phyloP scores from a whole-genome alignment of 106 monocot species.

The Acorus calamus region DNA sequence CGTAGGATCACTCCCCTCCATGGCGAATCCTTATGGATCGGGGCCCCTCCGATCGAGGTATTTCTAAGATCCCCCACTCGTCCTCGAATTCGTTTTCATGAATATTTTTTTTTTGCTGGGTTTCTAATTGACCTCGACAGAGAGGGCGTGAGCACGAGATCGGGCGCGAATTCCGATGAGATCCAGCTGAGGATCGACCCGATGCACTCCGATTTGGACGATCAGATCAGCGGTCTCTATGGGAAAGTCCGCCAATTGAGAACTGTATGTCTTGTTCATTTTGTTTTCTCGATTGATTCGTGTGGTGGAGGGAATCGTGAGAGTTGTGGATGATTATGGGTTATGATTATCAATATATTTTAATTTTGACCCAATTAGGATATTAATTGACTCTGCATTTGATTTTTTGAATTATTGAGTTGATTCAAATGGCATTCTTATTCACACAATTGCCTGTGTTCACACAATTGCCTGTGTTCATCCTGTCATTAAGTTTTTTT shows the following conservation, averaged over 20 bases:
- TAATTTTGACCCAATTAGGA: no score
- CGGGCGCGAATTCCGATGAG: constrained; percentile 35
- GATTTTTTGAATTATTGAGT: no score
- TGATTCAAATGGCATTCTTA: no score
- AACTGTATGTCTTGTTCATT: constrained; percentile 30
- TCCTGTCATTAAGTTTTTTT: no score
- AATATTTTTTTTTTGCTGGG: neutral
- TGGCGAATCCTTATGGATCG: constrained; percentile 45
- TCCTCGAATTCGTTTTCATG: no score
- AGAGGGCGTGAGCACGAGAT: constrained; percentile 31
- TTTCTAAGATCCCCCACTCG: neutral
- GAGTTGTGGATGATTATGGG: no score
- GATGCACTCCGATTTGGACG: constrained; percentile 62
- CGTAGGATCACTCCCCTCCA: neutral
- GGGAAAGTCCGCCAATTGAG: constrained; percentile 41
- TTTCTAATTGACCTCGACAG: constrained; percentile 4
- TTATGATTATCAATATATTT: no score
- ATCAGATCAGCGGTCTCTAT: constrained; percentile 53
- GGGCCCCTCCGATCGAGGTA: constrained; percentile 50
- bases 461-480: no score
- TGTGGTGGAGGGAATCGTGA: neutral
- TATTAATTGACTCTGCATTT: no score
- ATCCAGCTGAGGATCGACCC: constrained; percentile 75
- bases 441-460: no score
- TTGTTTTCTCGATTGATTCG: no score